Evolutionary conservation across 1,139 yeast species (phyloP).

Genomic region (Zygosaccharomyces sapae): DNA sequence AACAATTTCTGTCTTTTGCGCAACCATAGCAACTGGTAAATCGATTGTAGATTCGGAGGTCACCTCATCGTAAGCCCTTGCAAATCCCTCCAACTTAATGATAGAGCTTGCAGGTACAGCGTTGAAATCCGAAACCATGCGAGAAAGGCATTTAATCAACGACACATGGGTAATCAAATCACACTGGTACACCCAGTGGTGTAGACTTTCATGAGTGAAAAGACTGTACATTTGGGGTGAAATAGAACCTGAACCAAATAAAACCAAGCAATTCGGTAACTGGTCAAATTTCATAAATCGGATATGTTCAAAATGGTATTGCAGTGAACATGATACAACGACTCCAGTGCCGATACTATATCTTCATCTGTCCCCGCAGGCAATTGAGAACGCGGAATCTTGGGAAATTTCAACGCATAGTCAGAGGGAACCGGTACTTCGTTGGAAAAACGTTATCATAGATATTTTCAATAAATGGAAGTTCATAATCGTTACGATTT

Average conservation of each 20-base stretch:
- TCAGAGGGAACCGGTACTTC: constrained; percentile 13
- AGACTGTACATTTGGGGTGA: constrained; percentile 64
- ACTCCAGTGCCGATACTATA: constrained; percentile 56
- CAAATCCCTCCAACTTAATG: constrained; percentile 45
- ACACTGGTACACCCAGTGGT: constrained; percentile 62
- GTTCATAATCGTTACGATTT: constrained; percentile 11
- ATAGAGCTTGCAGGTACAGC: constrained; percentile 56
- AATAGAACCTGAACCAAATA: constrained; percentile 53
- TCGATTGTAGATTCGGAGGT: constrained; percentile 41
- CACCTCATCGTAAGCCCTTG: constrained; percentile 43
- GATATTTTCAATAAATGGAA: constrained; percentile 29
- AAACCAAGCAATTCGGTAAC: constrained; percentile 49
- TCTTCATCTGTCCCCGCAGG: constrained; percentile 52
- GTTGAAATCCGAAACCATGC: constrained; percentile 50
- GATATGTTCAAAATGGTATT: constrained; percentile 59
- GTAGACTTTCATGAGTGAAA: constrained; percentile 47
- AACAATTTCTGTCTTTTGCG: constrained; percentile 53
- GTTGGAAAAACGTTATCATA: constrained; percentile 33
- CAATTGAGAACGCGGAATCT: constrained; percentile 46
- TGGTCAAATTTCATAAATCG: constrained; percentile 65
- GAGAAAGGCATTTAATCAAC: constrained; percentile 61
- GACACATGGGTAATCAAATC: constrained; percentile 61
- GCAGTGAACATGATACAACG: constrained; percentile 61
- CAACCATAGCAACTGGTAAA: constrained; percentile 50
- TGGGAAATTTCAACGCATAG: constrained; percentile 44